Evolutionary conservation across 139 green algal species (phyloP), one percentile per base, ranked within the genome.

Genomic region (Spirogloea muscicola): DNA sequence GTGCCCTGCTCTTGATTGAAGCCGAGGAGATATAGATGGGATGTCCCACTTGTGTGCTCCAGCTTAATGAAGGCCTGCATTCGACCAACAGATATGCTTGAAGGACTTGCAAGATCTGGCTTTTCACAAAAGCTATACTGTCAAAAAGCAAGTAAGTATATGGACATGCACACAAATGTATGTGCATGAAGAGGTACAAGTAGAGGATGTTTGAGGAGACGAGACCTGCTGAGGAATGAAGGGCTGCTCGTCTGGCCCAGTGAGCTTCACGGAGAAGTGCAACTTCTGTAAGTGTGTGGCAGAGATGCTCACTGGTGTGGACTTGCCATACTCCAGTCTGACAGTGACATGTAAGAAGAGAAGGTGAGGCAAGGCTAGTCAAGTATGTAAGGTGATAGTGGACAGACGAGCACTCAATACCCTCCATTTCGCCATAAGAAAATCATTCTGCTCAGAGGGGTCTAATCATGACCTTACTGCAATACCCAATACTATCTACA

Each of bases 281-380:
- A 79, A 63, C 43, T 79, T 79, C 63, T 79, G 63, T 33, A 77
- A 31, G 52, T 79, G 71, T 18, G 71, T 76, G 29, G 71, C 71
- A 10, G 60, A 80, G 13, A 79, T 29, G 31, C 43, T 38, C 27
- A 40, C 40, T 36, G 57, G 21, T 49, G 38, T 57, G 29, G 27
- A 43, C 59, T 49, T 68, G 27, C 33, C 59, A 68, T 43, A 68
- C 27, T 49, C 59, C 59, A 68, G 16, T 16, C 59, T 68, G 59
- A 31, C 38, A 3, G 49, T 21, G 37, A 63, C n/a, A n/a, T n/a
- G n/a, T n/a, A n/a, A n/a, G n/a, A n/a, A n/a, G n/a, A n/a, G n/a
- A n/a, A n/a, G n/a, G n/a, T n/a, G n/a, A n/a, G n/a, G n/a, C n/a
- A n/a, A n/a, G n/a, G n/a, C n/a, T n/a, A n/a, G n/a, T n/a, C n/a